Conservation (phyloP, 2,329 filamentous ascomycete species). For the Sphaerostilbella broomeana region DNA sequence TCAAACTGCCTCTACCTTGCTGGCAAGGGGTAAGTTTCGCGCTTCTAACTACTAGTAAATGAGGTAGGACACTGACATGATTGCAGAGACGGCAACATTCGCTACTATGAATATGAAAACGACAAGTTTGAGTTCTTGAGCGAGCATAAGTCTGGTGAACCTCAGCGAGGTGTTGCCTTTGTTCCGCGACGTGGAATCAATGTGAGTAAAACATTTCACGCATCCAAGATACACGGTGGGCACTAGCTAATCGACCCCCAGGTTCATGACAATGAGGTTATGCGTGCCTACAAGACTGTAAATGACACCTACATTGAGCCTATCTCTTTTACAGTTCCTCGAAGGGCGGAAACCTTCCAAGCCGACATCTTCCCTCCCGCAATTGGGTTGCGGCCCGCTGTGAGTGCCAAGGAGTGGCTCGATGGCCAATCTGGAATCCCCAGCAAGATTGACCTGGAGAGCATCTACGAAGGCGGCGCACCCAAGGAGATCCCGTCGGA, state of each 20-base stretch:
- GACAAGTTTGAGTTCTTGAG: slow-evolving; percentile 98
- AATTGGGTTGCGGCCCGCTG: slow-evolving; percentile 69
- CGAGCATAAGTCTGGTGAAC: slow-evolving; percentile 94
- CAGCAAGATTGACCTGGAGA: slow-evolving; percentile 89
- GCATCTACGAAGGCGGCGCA: slow-evolving; percentile 77
- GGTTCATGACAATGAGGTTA: slow-evolving; percentile 93
- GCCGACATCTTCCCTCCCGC: slow-evolving; percentile 94
- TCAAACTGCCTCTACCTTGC: slow-evolving; percentile 93
- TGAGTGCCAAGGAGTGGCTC: slow-evolving; percentile 78
- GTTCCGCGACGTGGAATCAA: slow-evolving; percentile 93
- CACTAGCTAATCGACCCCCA: slow-evolving; percentile 27
- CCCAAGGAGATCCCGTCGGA: slow-evolving; percentile 70
- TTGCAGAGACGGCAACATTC: slow-evolving; percentile 88
- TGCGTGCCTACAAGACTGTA: slow-evolving; percentile 95
- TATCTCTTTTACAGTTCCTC: slow-evolving; percentile 93
- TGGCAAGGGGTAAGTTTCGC: slow-evolving; percentile 73
- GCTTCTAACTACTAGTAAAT: not conserved
- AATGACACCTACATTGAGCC: slow-evolving; percentile 93
- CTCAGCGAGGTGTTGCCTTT: slow-evolving; percentile 91
- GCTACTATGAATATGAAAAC: slow-evolving; percentile 97
- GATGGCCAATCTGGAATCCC: slow-evolving; percentile 77
- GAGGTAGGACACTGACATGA: slow-evolving; percentile 1
- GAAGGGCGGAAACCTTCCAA: slow-evolving; percentile 90
- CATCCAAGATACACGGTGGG: not conserved
- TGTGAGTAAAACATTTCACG: slow-evolving; percentile 39